phyloP scores from a whole-genome alignment of 1,284 basidiomycete species.

The Ceratobasidium sp. region DNA sequence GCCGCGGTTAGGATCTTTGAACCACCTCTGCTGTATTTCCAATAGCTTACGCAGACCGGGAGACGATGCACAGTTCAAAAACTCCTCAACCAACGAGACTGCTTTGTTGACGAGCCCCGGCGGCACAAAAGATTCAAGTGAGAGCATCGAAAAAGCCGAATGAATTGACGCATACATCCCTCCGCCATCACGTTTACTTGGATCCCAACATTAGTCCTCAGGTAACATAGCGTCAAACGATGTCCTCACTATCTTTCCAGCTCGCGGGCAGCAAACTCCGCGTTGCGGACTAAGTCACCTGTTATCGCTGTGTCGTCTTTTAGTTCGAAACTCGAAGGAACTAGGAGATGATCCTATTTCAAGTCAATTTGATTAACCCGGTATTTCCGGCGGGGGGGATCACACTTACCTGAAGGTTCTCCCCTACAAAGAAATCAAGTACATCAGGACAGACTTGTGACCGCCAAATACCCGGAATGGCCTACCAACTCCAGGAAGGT shows the following conservation, averaged over 20 bases:
- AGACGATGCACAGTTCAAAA: neutral
- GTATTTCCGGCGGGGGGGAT: neutral
- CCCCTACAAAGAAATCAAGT: slow-evolving; percentile 20
- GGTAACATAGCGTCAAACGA: neutral
- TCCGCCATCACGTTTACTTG: slow-evolving; percentile 21
- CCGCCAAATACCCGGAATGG: neutral
- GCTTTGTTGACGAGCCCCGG: slow-evolving; percentile 5
- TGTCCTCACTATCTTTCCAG: slow-evolving; percentile 48
- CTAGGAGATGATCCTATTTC: slow-evolving; percentile 43
- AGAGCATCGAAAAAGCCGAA: slow-evolving; percentile 44
- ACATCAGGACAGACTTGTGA: neutral
- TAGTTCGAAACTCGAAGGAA: slow-evolving; percentile 47
- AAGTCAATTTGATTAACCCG: neutral
- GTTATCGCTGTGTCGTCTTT: slow-evolving; percentile 48
- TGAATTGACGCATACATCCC: slow-evolving; percentile 45
- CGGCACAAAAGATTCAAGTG: slow-evolving; percentile 25
- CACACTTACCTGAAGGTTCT: slow-evolving; percentile 44
- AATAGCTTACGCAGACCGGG: slow-evolving; percentile 23
- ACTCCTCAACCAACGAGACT: neutral
- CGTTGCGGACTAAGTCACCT: slow-evolving; percentile 48
- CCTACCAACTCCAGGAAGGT: slow-evolving; percentile 45
- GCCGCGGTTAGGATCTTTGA: slow-evolving; percentile 39
- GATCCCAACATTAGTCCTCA: neutral
- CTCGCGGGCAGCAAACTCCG: slow-evolving; percentile 46
- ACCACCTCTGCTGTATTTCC: slow-evolving; percentile 42